These are phyloP conservation scores for Fusarium haematococcum DNA, from an alignment of 2,329 filamentous ascomycete genomes.

Conservation along the genomic window DNA sequence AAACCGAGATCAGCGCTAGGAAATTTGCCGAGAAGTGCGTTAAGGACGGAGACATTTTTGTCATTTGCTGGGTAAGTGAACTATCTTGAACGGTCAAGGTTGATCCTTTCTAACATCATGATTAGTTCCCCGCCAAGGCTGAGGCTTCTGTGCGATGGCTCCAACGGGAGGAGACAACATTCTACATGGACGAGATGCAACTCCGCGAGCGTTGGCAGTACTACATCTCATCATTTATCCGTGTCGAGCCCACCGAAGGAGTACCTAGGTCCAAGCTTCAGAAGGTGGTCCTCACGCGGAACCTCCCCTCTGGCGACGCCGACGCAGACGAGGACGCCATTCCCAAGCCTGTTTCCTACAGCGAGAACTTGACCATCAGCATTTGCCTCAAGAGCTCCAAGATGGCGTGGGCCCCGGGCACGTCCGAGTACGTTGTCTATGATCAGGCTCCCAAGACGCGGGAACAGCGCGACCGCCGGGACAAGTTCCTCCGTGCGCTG, in stretches of 20 bases:
- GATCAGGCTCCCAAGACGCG: slow-evolving; percentile 75
- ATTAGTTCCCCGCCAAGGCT: slow-evolving; percentile 74
- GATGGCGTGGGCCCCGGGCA: slow-evolving; percentile 79
- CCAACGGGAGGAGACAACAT: slow-evolving; percentile 77
- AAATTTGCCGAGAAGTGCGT: slow-evolving; percentile 93
- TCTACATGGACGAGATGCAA: slow-evolving; percentile 90
- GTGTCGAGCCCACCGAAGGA: slow-evolving; percentile 88
- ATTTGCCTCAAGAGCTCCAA: slow-evolving; percentile 84
- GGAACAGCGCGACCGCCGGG: slow-evolving; percentile 68
- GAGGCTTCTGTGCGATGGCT: slow-evolving; percentile 80
- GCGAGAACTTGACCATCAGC: slow-evolving; percentile 77
- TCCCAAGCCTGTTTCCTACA: slow-evolving; percentile 70
- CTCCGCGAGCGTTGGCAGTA: slow-evolving; percentile 89
- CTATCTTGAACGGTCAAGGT: not conserved
- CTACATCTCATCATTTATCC: slow-evolving; percentile 93
- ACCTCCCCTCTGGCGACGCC: slow-evolving; percentile 71
- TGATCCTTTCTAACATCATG: slow-evolving; percentile 47
- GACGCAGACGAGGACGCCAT: slow-evolving; percentile 73
- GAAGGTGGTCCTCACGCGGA: slow-evolving; percentile 78
- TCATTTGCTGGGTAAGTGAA: slow-evolving; percentile 84
- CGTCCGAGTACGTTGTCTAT: slow-evolving; percentile 78
- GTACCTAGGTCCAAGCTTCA: slow-evolving; percentile 73
- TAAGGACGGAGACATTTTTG: slow-evolving; percentile 92
- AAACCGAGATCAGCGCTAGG: slow-evolving; percentile 88
- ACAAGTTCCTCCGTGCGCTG: slow-evolving; percentile 64